Percentiles rank a stretch among this genome's conserved stretches.
phyloP scores from a whole-genome alignment of 2,329 filamentous ascomycete genomes.

The Simplicillium sp. region DNA sequence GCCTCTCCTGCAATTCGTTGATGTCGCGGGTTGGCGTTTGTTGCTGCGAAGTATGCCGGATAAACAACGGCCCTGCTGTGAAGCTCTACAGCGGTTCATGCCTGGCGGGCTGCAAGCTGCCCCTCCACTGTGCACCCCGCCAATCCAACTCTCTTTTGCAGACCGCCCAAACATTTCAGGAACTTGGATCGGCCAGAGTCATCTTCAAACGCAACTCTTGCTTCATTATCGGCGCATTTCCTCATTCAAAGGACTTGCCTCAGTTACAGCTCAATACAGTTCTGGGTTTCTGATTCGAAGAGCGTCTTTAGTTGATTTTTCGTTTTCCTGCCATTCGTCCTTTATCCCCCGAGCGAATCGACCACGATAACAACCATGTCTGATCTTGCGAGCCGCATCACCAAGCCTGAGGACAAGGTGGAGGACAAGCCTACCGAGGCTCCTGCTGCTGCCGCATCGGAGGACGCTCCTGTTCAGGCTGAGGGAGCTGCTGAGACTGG shows the following conservation, averaged over 20 bases:
- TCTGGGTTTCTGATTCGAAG: no score
- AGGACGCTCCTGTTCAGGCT: conserved; percentile 21
- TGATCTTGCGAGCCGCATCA: conserved; percentile 42
- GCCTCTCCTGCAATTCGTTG: not conserved
- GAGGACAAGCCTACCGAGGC: conserved; percentile 14
- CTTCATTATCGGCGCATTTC: no score
- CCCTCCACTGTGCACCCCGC: conserved; percentile 15
- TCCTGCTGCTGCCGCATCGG: conserved; percentile 10
- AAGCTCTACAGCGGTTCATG: not conserved
- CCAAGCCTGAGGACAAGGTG: conserved; percentile 27
- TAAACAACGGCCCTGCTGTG: conserved; percentile 15
- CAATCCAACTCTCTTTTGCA: conserved; percentile 13
- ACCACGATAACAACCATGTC: conserved; percentile 23
- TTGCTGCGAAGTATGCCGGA: conserved; percentile 13
- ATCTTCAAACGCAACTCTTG: no score
- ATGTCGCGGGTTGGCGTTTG: not conserved
- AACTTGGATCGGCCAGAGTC: no score
- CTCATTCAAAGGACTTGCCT: no score
- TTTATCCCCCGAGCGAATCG: no score
- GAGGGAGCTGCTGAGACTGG: conserved; percentile 31
- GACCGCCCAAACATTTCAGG: not conserved
- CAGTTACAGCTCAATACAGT: no score
- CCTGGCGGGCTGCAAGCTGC: not conserved
- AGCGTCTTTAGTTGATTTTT: no score
- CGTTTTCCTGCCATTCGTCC: no score